These are phyloP conservation scores for Eimeria falciformis DNA, from an alignment of 169 alveolate species.

Conservation along the genomic window DNA sequence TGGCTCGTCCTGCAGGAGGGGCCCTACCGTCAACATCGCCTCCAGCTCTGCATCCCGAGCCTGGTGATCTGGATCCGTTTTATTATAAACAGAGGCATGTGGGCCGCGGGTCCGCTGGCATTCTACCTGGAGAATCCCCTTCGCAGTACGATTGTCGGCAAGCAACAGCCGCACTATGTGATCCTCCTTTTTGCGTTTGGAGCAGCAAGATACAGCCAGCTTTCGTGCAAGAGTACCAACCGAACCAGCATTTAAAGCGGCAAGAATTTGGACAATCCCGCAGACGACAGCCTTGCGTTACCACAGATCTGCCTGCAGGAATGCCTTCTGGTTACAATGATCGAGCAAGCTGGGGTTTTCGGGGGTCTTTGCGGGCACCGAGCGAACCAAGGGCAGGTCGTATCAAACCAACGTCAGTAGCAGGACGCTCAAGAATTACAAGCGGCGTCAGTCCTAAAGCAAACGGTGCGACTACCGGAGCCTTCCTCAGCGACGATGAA, in stretches of 20 bases:
- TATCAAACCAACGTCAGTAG: not conserved
- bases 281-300: not conserved
- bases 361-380: slow-evolving; percentile 33
- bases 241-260: not conserved
- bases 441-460: not conserved
- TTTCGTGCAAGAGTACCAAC: not conserved
- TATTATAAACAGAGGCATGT: not conserved
- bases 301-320: slow-evolving; percentile 38
- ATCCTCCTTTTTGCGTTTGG: not conserved
- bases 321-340: slow-evolving; percentile 21
- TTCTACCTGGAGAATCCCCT: not conserved
- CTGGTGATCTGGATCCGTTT: not conserved
- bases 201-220: not conserved
- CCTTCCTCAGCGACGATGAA: slow-evolving; percentile 10
- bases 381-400: slow-evolving; percentile 2
- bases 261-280: not conserved
- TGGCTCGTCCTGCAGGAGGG: not conserved
- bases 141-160: not conserved
- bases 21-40: slow-evolving; percentile 58
- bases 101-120: not conserved
- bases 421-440: not conserved
- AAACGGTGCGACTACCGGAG: not conserved
- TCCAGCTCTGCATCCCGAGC: slow-evolving; percentile 26
- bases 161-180: slow-evolving; percentile 23
- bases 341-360: slow-evolving; percentile 20